Evolutionary conservation across 768 basidiomycete genomes (phyloP), one percentile per base, ranked within the genome.

Genomic region (Tricholoma furcatifolium): DNA sequence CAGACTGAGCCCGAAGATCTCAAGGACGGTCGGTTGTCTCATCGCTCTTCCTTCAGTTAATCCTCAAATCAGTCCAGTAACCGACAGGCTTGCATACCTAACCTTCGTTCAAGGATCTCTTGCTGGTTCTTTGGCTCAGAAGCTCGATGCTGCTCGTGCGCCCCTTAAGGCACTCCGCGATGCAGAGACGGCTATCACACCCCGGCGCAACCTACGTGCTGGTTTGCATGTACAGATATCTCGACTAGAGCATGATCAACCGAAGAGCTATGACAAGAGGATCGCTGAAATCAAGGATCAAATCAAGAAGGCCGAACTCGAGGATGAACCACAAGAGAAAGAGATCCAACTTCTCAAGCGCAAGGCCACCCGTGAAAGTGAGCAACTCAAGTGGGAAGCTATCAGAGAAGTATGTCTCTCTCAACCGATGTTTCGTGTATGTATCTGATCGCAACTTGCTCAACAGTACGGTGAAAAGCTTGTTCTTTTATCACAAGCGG

Each of bases 401-500:
- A 69, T 92, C 46, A 78, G 82, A 63, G 91, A 93, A 82, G 91
- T 89, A 61, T 50, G 63, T 60, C 4, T 40, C 63, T 60, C 5
- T 18, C 21, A 11, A 10, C 30, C 17, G 7, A 47, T 27, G 10
- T 30, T 27, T 40, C 30, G 17, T 42, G n/a, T 17, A 31, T 20
- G 34, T 40, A 10, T 43, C 36, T 44, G 46, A 38, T 40, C 49
- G 35, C 49, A 27, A 41, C 47, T 40, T 30, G 23, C 35, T n/a
- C 24, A 7, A 43, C 41, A 93, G 91, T 93, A 86, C 53, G 88
- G 82, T 42, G 91, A 93, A 67, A 93, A 93, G 65, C 69, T 93
- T 4, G 70, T 85, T 1, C 74, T 93, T 5, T 65, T 93, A 7
- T 78, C 88, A 4, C 87, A 93, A 67, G 88, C 87, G 4, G 81